phyloP scores from a whole-genome alignment of 805 yeast species.

The Candida sonorensis region DNA sequence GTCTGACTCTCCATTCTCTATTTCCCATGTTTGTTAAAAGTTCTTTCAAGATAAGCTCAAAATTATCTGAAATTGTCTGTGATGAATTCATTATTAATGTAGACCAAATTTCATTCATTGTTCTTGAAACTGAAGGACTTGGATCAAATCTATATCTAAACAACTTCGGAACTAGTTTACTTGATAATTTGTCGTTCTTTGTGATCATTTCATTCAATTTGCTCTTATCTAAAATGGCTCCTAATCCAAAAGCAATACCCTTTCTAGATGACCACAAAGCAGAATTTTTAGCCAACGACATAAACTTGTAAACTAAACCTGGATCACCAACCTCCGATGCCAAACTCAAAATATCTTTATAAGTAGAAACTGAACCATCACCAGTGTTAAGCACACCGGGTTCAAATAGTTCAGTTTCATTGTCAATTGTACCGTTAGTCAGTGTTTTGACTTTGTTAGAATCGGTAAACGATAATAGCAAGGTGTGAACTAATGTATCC shows the following conservation, averaged over 20 bases:
- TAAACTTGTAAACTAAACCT: slow-evolving; percentile 83
- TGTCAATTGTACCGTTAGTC: slow-evolving; percentile 61
- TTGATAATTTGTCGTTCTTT: slow-evolving; percentile 47
- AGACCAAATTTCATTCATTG: slow-evolving; percentile 89
- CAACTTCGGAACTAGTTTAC: slow-evolving; percentile 68
- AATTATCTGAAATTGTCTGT: slow-evolving; percentile 44
- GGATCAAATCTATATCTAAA: slow-evolving; percentile 87
- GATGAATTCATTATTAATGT: slow-evolving; percentile 54
- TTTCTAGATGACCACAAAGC: slow-evolving; percentile 88
- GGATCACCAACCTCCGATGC: slow-evolving; percentile 98
- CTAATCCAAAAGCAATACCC: slow-evolving; percentile 91
- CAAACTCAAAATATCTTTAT: slow-evolving; percentile 77
- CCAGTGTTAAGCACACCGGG: slow-evolving; percentile 74
- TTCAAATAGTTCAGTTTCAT: slow-evolving; percentile 80
- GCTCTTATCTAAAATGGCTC: slow-evolving; percentile 74
- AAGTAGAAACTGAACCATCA: slow-evolving; percentile 84
- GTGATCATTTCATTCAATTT: slow-evolving; percentile 57
- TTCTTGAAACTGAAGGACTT: slow-evolving; percentile 57
- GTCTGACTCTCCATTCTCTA: slow-evolving; percentile 89
- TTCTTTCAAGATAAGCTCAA: slow-evolving; percentile 56
- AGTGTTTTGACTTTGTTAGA: slow-evolving; percentile 40
- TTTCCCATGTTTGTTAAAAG: slow-evolving; percentile 62
- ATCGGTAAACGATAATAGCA: slow-evolving; percentile 74
- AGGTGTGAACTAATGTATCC: slow-evolving; percentile 65
- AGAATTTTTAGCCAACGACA: slow-evolving; percentile 84